Conservation (phyloP, 352 stramenopile genomes). For the Globisporangium irregulare region DNA sequence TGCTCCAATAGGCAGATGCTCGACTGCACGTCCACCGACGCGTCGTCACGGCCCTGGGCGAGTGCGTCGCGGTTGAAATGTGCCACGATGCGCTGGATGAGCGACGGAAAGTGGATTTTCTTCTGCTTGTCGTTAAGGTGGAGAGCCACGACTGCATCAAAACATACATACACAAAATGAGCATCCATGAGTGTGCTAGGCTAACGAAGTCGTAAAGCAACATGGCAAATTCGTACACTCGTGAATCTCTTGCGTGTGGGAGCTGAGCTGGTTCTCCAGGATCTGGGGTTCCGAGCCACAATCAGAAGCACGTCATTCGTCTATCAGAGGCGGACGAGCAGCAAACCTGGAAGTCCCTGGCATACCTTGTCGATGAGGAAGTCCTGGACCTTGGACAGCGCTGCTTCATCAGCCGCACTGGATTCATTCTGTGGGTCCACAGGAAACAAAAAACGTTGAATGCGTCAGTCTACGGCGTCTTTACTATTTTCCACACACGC, state of each 20-base stretch:
- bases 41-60: conserved; percentile 27
- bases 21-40: conserved; percentile 63
- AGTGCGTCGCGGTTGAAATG: conserved; percentile 32
- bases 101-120: conserved; percentile 28
- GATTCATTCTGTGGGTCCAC: conserved; percentile 19
- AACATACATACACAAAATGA: background rate
- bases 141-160: conserved; percentile 26
- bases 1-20: conserved; percentile 68
- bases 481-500: background rate
- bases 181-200: background rate
- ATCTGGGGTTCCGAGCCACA: conserved; percentile 25
- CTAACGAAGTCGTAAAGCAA: background rate
- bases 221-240: conserved; percentile 35
- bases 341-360: background rate
- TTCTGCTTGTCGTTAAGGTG: conserved; percentile 43
- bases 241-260: conserved; percentile 47
- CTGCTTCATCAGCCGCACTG: conserved; percentile 23
- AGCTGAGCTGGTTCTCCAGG: conserved; percentile 47
- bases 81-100: conserved; percentile 37
- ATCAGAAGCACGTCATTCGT: background rate
- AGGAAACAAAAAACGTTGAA: background rate
- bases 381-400: conserved; percentile 25
- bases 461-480: too few relatives aligned
- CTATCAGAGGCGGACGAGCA: too few relatives aligned
- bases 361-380: conserved; percentile 39